These are phyloP conservation scores for Xylariaceae sp. DNA, from an alignment of 2,329 filamentous ascomycete species.

Conservation along the genomic window DNA sequence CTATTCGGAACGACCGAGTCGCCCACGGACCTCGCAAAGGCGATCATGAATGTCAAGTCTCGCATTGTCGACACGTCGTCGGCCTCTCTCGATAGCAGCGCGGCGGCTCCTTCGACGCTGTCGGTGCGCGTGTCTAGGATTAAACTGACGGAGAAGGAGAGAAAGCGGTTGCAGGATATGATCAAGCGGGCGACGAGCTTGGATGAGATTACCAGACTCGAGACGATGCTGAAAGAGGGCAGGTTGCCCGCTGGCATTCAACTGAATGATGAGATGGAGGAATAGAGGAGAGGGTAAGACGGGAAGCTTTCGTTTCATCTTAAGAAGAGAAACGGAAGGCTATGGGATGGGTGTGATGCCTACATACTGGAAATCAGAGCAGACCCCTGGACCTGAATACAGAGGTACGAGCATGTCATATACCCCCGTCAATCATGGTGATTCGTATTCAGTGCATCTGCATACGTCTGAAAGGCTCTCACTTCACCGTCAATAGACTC, in stretches of 20 bases:
- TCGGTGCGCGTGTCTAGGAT: conserved; percentile 66
- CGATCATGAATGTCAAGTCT: conserved; percentile 82
- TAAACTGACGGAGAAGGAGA: conserved; percentile 83
- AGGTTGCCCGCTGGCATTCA: conserved; percentile 67
- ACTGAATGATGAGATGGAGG: conserved; percentile 55
- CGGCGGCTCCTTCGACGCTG: conserved; percentile 38
- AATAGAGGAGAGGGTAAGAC: conserved; percentile 35
- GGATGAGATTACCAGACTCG: conserved; percentile 81
- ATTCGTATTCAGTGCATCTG: conserved; percentile 10
- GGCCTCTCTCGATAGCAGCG: conserved; percentile 36
- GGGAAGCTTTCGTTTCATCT: neutral
- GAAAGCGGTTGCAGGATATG: conserved; percentile 75
- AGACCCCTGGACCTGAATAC: conserved; percentile 2
- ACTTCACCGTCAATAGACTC: neutral
- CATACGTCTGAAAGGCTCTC: neutral
- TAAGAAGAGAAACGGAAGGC: neutral
- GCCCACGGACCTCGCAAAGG: conserved; percentile 73
- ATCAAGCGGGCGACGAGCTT: conserved; percentile 85
- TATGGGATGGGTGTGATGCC: neutral
- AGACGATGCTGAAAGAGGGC: conserved; percentile 89
- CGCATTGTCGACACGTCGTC: conserved; percentile 58
- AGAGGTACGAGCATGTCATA: conserved; percentile 20
- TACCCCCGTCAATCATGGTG: conserved; percentile 28
- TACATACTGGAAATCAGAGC: neutral
- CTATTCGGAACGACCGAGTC: conserved; percentile 76